Evolutionary conservation across 2,329 filamentous ascomycete species (phyloP).

Genomic region (Rugonectria rugulosa): DNA sequence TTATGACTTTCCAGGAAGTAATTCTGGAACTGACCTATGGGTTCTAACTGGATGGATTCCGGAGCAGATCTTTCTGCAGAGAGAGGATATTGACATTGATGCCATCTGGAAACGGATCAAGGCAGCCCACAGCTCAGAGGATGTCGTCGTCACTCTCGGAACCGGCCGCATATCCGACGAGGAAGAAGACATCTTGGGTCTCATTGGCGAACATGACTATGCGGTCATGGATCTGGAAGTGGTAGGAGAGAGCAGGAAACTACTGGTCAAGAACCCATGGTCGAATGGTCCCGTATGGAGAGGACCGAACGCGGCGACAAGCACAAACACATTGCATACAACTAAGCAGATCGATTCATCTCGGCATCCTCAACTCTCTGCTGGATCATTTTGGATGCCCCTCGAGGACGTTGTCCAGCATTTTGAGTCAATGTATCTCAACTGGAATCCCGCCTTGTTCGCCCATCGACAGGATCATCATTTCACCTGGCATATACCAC

Average conservation of each 20-base stretch:
- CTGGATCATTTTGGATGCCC: slow-evolving; percentile 93
- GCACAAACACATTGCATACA: not conserved
- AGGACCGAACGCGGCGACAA: slow-evolving; percentile 40
- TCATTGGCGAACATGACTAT: slow-evolving; percentile 93
- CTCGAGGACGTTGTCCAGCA: slow-evolving; percentile 87
- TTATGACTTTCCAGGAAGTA: slow-evolving; percentile 97
- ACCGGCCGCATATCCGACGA: slow-evolving; percentile 81
- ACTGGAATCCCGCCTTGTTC: slow-evolving; percentile 94
- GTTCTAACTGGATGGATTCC: slow-evolving; percentile 96
- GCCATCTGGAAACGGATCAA: slow-evolving; percentile 81
- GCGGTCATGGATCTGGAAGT: slow-evolving; percentile 82
- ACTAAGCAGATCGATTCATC: not conserved
- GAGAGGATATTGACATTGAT: slow-evolving; percentile 79
- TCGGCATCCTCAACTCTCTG: slow-evolving; percentile 29
- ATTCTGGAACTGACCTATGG: slow-evolving; percentile 94
- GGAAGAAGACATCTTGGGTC: slow-evolving; percentile 81
- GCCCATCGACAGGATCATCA: slow-evolving; percentile 84
- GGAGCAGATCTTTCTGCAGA: slow-evolving; percentile 91
- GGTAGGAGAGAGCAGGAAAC: slow-evolving; percentile 64
- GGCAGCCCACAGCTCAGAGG: slow-evolving; percentile 75
- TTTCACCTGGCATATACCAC: slow-evolving; percentile 78
- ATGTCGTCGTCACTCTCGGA: slow-evolving; percentile 88
- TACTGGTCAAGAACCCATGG: slow-evolving; percentile 97
- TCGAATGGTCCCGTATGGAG: slow-evolving; percentile 80
- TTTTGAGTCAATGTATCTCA: slow-evolving; percentile 95